phyloP scores from a whole-genome alignment of 352 stramenopile genomes.

The Pythium volutum region DNA sequence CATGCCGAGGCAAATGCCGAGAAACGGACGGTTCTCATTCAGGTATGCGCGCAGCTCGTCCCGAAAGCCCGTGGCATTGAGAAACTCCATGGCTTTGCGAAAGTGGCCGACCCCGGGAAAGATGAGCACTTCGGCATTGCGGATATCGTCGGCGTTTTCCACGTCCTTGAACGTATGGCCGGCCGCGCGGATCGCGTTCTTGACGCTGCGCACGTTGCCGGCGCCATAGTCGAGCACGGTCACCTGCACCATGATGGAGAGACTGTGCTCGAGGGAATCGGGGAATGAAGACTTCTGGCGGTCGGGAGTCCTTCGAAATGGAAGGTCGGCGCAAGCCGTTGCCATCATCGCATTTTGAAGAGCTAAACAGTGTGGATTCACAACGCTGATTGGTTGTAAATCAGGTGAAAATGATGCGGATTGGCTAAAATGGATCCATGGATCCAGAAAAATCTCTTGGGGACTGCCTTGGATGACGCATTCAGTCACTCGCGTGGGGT shows the following conservation, averaged over 20 bases:
- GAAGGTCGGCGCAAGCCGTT: slow-evolving; percentile 2
- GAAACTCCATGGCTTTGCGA: slow-evolving; percentile 89
- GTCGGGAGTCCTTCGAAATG: not conserved
- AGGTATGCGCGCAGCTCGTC: slow-evolving; percentile 89
- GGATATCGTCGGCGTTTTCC: slow-evolving; percentile 88
- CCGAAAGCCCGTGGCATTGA: slow-evolving; percentile 88
- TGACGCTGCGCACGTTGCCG: slow-evolving; percentile 97
- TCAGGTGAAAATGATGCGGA: not conserved
- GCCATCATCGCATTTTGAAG: slow-evolving; percentile 4
- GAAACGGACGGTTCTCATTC: slow-evolving; percentile 84
- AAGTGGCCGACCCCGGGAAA: slow-evolving; percentile 88
- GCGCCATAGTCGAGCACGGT: slow-evolving; percentile 97
- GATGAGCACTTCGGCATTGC: slow-evolving; percentile 75
- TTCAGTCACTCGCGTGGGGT: slow-evolving; percentile 2
- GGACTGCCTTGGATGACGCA: not conserved
- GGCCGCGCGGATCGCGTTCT: slow-evolving; percentile 93
- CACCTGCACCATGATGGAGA: slow-evolving; percentile 56
- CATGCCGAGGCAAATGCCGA: slow-evolving; percentile 98
- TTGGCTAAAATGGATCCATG: slow-evolving; percentile 3
- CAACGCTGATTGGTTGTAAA: slow-evolving; percentile 11
- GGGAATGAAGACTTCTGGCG: not conserved
- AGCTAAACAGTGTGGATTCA: slow-evolving; percentile 14
- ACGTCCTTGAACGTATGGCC: slow-evolving; percentile 91
- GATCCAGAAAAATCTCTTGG: slow-evolving; percentile 14
- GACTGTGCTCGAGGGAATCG: no score